phyloP scores from a whole-genome alignment of 768 basidiomycete genomes.

The Pleurotus cornucopiae region DNA sequence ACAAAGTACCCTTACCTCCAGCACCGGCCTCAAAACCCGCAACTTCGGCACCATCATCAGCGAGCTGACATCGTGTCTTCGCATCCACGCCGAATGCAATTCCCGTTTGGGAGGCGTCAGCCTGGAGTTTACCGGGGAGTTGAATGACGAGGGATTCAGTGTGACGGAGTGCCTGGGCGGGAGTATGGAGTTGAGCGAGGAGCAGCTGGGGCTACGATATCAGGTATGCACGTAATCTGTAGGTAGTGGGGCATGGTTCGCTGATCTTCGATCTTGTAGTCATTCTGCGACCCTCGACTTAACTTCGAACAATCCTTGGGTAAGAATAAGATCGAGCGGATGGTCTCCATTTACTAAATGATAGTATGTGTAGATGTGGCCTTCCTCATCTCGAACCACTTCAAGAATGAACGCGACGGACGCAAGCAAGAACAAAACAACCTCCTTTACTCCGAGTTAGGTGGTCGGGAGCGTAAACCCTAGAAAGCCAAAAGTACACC shows the following conservation, averaged over 20 bases:
- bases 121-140: slow-evolving; percentile 89
- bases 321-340: slow-evolving; percentile 28
- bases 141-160: slow-evolving; percentile 86
- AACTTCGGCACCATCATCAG: slow-evolving; percentile 85
- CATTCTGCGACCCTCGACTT: slow-evolving; percentile 91
- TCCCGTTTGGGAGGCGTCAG: slow-evolving; percentile 82
- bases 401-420: slow-evolving; percentile 62
- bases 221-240: slow-evolving; percentile 42
- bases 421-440: slow-evolving; percentile 20
- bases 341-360: not conserved
- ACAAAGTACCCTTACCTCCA: slow-evolving; percentile 75
- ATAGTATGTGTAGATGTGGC: slow-evolving; percentile 41
- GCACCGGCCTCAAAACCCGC: slow-evolving; percentile 82
- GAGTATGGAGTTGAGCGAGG: slow-evolving; percentile 90
- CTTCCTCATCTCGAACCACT: slow-evolving; percentile 78
- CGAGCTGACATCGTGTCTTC: slow-evolving; percentile 79
- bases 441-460: slow-evolving; percentile 32
- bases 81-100: slow-evolving; percentile 69
- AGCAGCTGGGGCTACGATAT: slow-evolving; percentile 86
- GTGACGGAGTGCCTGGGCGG: slow-evolving; percentile 98
- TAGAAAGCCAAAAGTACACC: no score
- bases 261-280: slow-evolving; percentile 32
- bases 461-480: slow-evolving; percentile 14
- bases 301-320: slow-evolving; percentile 96
- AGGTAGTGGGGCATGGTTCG: not conserved